Conservation (phyloP, 2,329 filamentous ascomycete genomes). For the Cephalotrichum gorgonifer region DNA sequence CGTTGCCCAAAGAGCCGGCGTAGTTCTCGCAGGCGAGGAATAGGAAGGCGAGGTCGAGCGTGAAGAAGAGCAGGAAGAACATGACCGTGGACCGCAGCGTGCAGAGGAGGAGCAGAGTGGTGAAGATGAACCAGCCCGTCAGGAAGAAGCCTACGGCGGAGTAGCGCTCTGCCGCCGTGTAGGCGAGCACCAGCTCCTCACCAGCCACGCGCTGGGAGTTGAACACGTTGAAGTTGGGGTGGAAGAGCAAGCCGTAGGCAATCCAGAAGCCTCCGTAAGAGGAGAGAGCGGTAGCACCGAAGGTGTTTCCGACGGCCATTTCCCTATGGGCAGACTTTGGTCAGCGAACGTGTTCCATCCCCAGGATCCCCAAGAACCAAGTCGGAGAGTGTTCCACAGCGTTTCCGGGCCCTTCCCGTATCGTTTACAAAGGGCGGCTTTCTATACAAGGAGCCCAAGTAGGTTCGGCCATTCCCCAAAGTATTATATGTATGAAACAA, state of each 20-base stretch:
- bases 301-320: slow-evolving; percentile 81
- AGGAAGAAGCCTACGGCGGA: slow-evolving; percentile 67
- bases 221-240: slow-evolving; percentile 54
- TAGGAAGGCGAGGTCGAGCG: slow-evolving; percentile 66
- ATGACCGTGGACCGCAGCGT: slow-evolving; percentile 69
- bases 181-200: slow-evolving; percentile 11
- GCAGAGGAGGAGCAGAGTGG: slow-evolving; percentile 60
- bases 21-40: slow-evolving; percentile 57
- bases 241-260: slow-evolving; percentile 60
- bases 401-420: neutral
- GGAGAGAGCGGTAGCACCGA: slow-evolving; percentile 70
- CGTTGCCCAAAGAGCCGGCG: slow-evolving; percentile 39
- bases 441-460: too few relatives aligned
- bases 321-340: slow-evolving; percentile 53
- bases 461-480: too few relatives aligned
- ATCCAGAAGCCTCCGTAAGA: slow-evolving; percentile 85
- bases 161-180: slow-evolving; percentile 31
- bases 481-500: neutral
- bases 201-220: slow-evolving; percentile 32
- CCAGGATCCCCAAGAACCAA: neutral
- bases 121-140: slow-evolving; percentile 79
- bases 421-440: too few relatives aligned
- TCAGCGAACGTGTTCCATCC: slow-evolving; percentile 4
- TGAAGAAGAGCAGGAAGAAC: slow-evolving; percentile 70
- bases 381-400: neutral